phyloP scores from a whole-genome alignment of 2,329 filamentous ascomycete species.

The Fusarium torulosum region DNA sequence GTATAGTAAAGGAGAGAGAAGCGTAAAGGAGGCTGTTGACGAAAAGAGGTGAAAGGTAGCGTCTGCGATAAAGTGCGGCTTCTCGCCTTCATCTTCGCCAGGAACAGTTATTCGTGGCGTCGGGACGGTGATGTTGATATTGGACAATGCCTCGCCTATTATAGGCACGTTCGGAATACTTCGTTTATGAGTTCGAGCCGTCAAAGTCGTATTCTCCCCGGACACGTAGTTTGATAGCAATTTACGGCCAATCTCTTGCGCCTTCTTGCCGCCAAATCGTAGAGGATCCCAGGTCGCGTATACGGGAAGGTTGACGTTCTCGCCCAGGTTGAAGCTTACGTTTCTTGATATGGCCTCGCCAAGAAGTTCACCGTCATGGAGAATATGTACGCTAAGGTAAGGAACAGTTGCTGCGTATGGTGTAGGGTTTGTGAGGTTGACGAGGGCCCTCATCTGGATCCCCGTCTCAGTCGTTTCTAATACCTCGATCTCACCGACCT shows the following conservation, averaged over 20 bases:
- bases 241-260: slow-evolving; percentile 73
- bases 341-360: slow-evolving; percentile 79
- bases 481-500: slow-evolving; percentile 78
- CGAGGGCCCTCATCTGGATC: slow-evolving; percentile 75
- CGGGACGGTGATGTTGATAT: slow-evolving; percentile 77
- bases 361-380: slow-evolving; percentile 78
- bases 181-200: slow-evolving; percentile 75
- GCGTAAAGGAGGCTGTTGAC: slow-evolving; percentile 85
- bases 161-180: slow-evolving; percentile 80
- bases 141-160: slow-evolving; percentile 79
- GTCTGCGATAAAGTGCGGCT: slow-evolving; percentile 80
- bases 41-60: slow-evolving; percentile 89
- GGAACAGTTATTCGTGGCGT: slow-evolving; percentile 76
- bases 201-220: slow-evolving; percentile 85
- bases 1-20: slow-evolving; percentile 81
- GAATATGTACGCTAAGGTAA: slow-evolving; percentile 79
- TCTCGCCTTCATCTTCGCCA: slow-evolving; percentile 54
- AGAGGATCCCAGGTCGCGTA: slow-evolving; percentile 81
- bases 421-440: slow-evolving; percentile 93
- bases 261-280: slow-evolving; percentile 69
- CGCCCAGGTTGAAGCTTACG: slow-evolving; percentile 73
- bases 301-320: slow-evolving; percentile 77
- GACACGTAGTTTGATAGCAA: slow-evolving; percentile 89
- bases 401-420: slow-evolving; percentile 87
- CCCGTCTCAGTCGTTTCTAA: slow-evolving; percentile 78